Percentiles rank a stretch among this genome's conserved stretches.
Conservation (phyloP, 139 green algal genomes). For the Coelastrella sp. region DNA sequence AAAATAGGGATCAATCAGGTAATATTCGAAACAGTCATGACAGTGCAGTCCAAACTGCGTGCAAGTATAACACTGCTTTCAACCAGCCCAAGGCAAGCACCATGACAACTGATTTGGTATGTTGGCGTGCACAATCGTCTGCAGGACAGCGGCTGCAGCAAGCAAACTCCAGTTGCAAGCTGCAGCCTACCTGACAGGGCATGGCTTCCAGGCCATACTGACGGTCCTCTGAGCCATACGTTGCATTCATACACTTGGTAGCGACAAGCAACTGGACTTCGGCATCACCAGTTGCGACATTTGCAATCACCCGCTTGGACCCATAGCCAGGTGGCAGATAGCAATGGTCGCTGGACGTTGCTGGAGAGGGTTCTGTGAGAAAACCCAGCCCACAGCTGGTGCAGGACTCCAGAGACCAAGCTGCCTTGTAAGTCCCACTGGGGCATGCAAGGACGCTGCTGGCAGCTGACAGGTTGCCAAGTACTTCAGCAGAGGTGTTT, state of each 20-base stretch:
- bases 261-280: neutral
- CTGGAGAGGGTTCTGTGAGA: neutral
- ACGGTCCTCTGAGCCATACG: neutral
- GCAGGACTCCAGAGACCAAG: neutral
- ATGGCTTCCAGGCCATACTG: neutral
- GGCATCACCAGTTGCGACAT: neutral
- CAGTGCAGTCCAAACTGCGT: too few relatives aligned
- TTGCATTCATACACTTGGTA: slow-evolving; percentile 10
- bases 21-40: too few relatives aligned
- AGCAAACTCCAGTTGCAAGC: too few relatives aligned
- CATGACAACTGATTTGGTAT: too few relatives aligned
- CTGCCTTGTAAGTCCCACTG: neutral
- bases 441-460: neutral
- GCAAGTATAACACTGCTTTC: too few relatives aligned
- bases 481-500: neutral
- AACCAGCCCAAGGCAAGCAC: too few relatives aligned
- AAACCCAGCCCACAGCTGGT: neutral
- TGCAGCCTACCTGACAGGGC: slow-evolving; percentile 7
- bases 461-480: neutral
- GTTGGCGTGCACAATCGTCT: too few relatives aligned
- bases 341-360: neutral
- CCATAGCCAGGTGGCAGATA: slow-evolving; percentile 4
- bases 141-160: too few relatives aligned
- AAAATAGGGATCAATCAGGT: too few relatives aligned
- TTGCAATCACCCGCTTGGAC: neutral